These are phyloP conservation scores for Clarireedia homoeocarpa DNA, from an alignment of 2,329 filamentous ascomycete species.

Conservation along the genomic window DNA sequence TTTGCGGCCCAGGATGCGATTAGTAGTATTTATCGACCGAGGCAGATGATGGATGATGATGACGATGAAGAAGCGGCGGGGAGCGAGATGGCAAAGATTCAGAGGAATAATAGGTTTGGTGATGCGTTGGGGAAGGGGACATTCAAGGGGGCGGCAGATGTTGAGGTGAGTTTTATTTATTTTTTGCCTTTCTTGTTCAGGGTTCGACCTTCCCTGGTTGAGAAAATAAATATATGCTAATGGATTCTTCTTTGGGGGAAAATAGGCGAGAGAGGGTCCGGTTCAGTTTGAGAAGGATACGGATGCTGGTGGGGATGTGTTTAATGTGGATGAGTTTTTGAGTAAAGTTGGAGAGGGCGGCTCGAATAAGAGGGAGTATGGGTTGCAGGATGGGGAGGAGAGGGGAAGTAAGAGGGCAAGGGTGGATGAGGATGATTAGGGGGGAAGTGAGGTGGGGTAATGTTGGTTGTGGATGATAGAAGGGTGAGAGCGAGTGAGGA, in stretches of 20 bases:
- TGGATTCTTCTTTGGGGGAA: slow-evolving; percentile 9
- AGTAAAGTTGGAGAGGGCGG: slow-evolving; percentile 58
- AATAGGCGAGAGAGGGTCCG: slow-evolving; percentile 71
- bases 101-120: slow-evolving; percentile 69
- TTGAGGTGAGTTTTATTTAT: slow-evolving; percentile 52
- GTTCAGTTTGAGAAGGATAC: slow-evolving; percentile 93
- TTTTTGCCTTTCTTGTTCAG: not conserved
- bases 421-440: slow-evolving; percentile 61
- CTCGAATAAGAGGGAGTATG: slow-evolving; percentile 65
- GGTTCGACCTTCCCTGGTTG: not conserved
- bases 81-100: slow-evolving; percentile 78
- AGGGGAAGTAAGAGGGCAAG: slow-evolving; percentile 62
- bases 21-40: slow-evolving; percentile 85
- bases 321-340: slow-evolving; percentile 91
- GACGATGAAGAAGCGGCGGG: slow-evolving; percentile 75
- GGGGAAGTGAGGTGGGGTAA: not conserved
- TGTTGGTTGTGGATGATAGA: not conserved
- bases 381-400: slow-evolving; percentile 58
- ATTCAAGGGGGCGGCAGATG: slow-evolving; percentile 79
- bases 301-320: slow-evolving; percentile 54
- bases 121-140: slow-evolving; percentile 85
- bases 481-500: not conserved
- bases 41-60: slow-evolving; percentile 64
- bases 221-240: slow-evolving; percentile 11
- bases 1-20: slow-evolving; percentile 95